These are phyloP conservation scores for Trametes cingulata DNA, from an alignment of 768 basidiomycete species.

Conservation along the genomic window DNA sequence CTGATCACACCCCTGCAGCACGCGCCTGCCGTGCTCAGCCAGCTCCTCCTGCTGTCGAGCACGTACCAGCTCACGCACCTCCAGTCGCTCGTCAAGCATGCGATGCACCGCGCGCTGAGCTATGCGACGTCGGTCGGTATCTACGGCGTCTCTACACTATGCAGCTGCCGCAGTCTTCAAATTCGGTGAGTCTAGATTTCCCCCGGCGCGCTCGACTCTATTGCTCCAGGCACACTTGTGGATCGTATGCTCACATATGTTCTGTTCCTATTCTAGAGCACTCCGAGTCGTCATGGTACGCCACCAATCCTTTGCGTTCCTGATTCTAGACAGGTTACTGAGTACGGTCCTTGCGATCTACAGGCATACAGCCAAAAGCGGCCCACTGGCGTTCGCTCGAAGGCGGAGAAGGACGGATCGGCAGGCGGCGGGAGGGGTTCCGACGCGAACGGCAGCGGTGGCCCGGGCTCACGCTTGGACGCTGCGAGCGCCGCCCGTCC, in stretches of 20 bases:
- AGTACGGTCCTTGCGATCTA: conserved; percentile 11
- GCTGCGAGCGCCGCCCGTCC: conserved; percentile 47
- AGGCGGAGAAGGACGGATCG: conserved; percentile 45
- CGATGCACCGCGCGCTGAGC: conserved; percentile 86
- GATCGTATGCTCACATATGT: background rate
- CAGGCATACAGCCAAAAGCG: conserved; percentile 82
- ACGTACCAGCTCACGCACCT: conserved; percentile 82
- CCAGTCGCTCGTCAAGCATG: conserved; percentile 82
- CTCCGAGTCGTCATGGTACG: conserved; percentile 83
- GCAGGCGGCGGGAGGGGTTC: conserved; percentile 22
- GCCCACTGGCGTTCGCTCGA: conserved; percentile 52
- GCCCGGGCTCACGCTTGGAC: conserved; percentile 38
- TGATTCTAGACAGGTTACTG: conserved; percentile 3
- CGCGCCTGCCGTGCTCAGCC: conserved; percentile 84
- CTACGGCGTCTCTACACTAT: conserved; percentile 93
- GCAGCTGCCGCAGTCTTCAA: conserved; percentile 85
- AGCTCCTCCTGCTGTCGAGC: conserved; percentile 79
- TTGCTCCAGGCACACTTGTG: conserved; percentile 13
- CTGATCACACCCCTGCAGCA: conserved; percentile 91
- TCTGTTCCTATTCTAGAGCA: conserved; percentile 48
- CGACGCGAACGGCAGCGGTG: conserved; percentile 32
- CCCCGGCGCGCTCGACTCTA: background rate
- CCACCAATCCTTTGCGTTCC: conserved; percentile 4
- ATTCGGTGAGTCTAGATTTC: conserved; percentile 60
- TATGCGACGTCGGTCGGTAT: conserved; percentile 87